Percentiles rank a stretch among this genome's conserved stretches.
Evolutionary conservation across 805 yeast species (phyloP).

Genomic region (Hanseniaspora taiwanica): DNA sequence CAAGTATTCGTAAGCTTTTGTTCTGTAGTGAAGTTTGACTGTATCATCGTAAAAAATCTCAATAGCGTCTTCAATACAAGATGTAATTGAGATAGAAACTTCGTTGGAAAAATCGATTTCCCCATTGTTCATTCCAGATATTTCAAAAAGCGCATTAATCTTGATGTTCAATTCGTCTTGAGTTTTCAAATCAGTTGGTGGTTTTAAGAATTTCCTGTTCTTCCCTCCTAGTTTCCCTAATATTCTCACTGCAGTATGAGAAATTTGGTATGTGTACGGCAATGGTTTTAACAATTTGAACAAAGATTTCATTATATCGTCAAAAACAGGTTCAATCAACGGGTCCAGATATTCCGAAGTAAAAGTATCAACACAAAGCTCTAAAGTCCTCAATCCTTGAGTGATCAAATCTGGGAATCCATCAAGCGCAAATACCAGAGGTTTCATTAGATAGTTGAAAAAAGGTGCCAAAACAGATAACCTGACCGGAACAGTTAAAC

Average conservation of each 20-base stretch:
- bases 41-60: slow-evolving; percentile 56
- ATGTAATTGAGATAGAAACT: slow-evolving; percentile 65
- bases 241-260: slow-evolving; percentile 87
- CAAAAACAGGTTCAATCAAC: slow-evolving; percentile 89
- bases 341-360: slow-evolving; percentile 97
- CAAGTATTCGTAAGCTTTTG: slow-evolving; percentile 66
- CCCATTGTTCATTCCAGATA: slow-evolving; percentile 45
- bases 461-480: slow-evolving; percentile 90
- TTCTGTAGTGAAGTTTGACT: slow-evolving; percentile 47
- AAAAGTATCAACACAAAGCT: slow-evolving; percentile 87
- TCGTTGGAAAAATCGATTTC: slow-evolving; percentile 17
- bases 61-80: slow-evolving; percentile 72
- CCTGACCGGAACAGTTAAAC: slow-evolving; percentile 92
- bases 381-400: slow-evolving; percentile 90
- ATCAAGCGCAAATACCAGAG: slow-evolving; percentile 79
- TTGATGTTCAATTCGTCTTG: slow-evolving; percentile 50
- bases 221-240: slow-evolving; percentile 95
- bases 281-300: slow-evolving; percentile 86
- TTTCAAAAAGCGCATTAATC: slow-evolving; percentile 49
- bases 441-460: slow-evolving; percentile 74
- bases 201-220: slow-evolving; percentile 71
- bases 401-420: slow-evolving; percentile 85
- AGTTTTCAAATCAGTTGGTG: slow-evolving; percentile 52
- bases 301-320: slow-evolving; percentile 84
- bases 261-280: slow-evolving; percentile 89